Evolutionary conservation across 768 basidiomycete genomes (phyloP).

Genomic region (Pisolithus microcarpus): DNA sequence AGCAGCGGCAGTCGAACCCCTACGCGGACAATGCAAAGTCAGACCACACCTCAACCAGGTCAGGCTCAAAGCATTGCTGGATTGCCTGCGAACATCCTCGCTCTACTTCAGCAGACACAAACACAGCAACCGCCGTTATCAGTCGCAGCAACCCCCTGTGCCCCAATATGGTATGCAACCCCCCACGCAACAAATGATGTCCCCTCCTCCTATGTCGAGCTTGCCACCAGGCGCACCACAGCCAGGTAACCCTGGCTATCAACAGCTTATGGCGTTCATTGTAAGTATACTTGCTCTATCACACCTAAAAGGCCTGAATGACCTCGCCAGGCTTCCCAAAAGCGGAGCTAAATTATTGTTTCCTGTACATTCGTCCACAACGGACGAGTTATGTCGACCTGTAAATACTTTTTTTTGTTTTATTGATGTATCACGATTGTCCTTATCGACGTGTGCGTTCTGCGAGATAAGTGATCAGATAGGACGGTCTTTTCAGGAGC

Average conservation of each 20-base stretch:
- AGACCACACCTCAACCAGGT: constrained; percentile 24
- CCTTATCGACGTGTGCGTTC: background rate
- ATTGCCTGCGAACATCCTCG: constrained; percentile 64
- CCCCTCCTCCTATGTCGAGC: constrained; percentile 34
- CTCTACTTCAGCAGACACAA: constrained; percentile 52
- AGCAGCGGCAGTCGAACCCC: constrained; percentile 13
- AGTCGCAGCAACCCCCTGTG: constrained; percentile 24
- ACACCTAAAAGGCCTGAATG: background rate
- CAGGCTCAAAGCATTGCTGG: constrained; percentile 32
- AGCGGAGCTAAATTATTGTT: constrained; percentile 14
- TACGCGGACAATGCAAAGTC: constrained; percentile 26
- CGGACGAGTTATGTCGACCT: background rate
- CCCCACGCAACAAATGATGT: constrained; percentile 37
- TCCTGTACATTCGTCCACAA: background rate
- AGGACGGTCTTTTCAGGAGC: background rate
- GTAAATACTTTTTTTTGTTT: constrained; percentile 5
- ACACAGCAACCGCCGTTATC: constrained; percentile 28
- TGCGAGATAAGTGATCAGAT: background rate
- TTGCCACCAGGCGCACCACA: constrained; percentile 35
- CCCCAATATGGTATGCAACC: constrained; percentile 34
- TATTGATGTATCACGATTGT: background rate
- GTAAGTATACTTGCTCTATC: constrained; percentile 32
- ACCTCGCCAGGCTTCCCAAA: constrained; percentile 20
- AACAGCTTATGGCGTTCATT: constrained; percentile 64
- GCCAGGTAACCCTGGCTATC: constrained; percentile 41